Percentiles rank a stretch among this genome's conserved stretches.
Evolutionary conservation across 164 flowering plant genomes (phyloP).

Genomic region (Kalanchoe fedtschenkoi): DNA sequence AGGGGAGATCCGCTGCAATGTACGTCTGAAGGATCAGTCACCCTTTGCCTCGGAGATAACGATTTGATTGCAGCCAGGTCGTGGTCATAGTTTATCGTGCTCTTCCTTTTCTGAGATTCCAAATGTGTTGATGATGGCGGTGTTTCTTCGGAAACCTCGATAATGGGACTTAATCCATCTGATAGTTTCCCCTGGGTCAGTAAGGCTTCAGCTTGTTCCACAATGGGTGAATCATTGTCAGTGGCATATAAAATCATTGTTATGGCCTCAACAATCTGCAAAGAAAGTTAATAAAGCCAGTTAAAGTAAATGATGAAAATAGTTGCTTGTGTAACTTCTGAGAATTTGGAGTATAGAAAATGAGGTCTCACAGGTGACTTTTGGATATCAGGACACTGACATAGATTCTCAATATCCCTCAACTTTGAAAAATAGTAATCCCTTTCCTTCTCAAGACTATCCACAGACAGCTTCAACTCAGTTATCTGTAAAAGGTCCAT

Average conservation of each 20-base stretch:
- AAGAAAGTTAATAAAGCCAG: neutral
- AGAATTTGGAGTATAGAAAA: neutral
- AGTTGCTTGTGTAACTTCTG: neutral
- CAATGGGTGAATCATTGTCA: conserved; percentile 60
- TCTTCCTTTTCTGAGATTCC: conserved; percentile 62
- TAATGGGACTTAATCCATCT: conserved; percentile 36
- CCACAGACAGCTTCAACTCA: conserved; percentile 79
- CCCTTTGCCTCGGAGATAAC: conserved; percentile 69
- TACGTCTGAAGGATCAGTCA: conserved; percentile 69
- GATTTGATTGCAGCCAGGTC: conserved; percentile 45
- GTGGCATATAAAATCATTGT: conserved; percentile 71
- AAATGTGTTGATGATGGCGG: conserved; percentile 13
- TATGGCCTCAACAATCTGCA: conserved; percentile 69
- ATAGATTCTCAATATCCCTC: conserved; percentile 86
- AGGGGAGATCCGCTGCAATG: conserved; percentile 61
- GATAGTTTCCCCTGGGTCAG: conserved; percentile 27
- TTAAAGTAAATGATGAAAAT: neutral
- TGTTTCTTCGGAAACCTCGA: conserved; percentile 39
- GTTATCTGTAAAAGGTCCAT: conserved; percentile 53
- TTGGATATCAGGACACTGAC: conserved; percentile 75
- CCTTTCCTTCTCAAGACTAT: conserved; percentile 93
- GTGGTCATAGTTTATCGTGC: conserved; percentile 36
- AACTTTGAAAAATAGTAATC: conserved; percentile 88
- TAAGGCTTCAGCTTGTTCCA: conserved; percentile 78
- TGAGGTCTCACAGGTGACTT: conserved; percentile 38